phyloP scores from a whole-genome alignment of 1,284 basidiomycete species.

The Pseudozyma hubeiensis region DNA sequence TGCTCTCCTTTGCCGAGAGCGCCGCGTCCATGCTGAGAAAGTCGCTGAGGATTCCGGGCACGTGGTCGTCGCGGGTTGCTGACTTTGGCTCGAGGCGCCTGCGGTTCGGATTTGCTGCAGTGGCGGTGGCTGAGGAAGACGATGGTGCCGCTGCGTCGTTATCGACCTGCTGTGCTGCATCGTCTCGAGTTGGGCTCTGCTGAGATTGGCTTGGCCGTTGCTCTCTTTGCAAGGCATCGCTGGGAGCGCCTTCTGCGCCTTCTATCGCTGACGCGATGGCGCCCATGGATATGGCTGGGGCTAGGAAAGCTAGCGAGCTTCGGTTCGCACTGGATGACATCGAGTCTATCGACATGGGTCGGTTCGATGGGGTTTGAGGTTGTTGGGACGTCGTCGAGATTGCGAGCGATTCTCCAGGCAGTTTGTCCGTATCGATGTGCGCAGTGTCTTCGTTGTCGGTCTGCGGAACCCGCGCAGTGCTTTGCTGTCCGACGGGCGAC shows the following conservation, averaged over 20 bases:
- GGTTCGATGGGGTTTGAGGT: constrained; percentile 6
- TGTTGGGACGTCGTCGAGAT: not conserved
- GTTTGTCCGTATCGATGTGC: not conserved
- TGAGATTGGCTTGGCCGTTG: not conserved
- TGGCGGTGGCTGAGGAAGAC: constrained; percentile 7
- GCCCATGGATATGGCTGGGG: constrained; percentile 49
- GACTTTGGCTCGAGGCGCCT: constrained; percentile 34
- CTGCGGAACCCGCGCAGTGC: not conserved
- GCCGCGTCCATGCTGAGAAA: constrained; percentile 40
- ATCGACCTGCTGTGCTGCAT: not conserved
- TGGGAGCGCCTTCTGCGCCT: not conserved
- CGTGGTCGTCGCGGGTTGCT: constrained; percentile 29
- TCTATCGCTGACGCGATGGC: constrained; percentile 27
- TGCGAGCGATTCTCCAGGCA: constrained; percentile 6
- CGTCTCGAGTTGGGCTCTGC: not conserved
- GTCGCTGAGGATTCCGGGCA: constrained; percentile 41
- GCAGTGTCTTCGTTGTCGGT: not conserved
- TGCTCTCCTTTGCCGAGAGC: constrained; percentile 12
- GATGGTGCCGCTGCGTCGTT: not conserved
- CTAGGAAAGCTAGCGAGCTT: constrained; percentile 42
- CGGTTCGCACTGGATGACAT: constrained; percentile 29
- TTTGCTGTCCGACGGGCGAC: not conserved
- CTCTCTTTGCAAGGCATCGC: not conserved
- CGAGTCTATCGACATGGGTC: constrained; percentile 38
- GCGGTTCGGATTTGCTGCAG: constrained; percentile 12